A percentile compares a stretch with the other conserved stretches of the same genome.
These are phyloP conservation scores for Rubus parviflorus DNA, from an alignment of 306 rosid species.

Conservation along the genomic window DNA sequence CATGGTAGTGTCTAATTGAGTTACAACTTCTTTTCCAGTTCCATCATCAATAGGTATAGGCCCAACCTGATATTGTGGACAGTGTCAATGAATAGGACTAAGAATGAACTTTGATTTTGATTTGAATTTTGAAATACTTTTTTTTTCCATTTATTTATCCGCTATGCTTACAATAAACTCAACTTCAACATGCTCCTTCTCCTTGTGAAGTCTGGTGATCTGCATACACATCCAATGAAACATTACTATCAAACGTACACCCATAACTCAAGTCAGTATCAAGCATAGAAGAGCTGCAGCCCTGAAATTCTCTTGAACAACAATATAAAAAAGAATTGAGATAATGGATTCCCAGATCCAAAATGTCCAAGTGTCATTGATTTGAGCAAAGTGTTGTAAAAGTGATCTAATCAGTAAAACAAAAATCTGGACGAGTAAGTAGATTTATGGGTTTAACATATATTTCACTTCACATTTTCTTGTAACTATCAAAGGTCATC, in stretches of 20 bases:
- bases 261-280: neutral
- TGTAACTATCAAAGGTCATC: neutral
- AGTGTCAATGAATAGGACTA: conserved; percentile 21
- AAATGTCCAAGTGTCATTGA: neutral
- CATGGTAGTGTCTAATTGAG: conserved; percentile 61
- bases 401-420: neutral
- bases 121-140: neutral
- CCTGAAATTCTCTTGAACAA: neutral
- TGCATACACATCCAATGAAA: conserved; percentile 30
- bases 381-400: neutral
- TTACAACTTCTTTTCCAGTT: conserved; percentile 75
- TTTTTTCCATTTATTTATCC: neutral
- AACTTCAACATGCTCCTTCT: conserved; percentile 89
- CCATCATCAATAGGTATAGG: conserved; percentile 84
- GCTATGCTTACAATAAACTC: conserved; percentile 74
- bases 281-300: neutral
- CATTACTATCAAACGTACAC: conserved; percentile 10
- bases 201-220: conserved; percentile 81
- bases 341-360: neutral
- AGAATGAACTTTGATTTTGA: conserved; percentile 3
- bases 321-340: neutral
- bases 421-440: neutral
- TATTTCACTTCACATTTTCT: neutral
- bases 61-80: conserved; percentile 61
- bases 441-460: neutral